Percentiles rank a stretch among this genome's conserved stretches.
These are phyloP conservation scores for Pseudoscleropodium purum DNA, from an alignment of 225 moss, liverwort and hornwort genomes.

Conservation along the genomic window DNA sequence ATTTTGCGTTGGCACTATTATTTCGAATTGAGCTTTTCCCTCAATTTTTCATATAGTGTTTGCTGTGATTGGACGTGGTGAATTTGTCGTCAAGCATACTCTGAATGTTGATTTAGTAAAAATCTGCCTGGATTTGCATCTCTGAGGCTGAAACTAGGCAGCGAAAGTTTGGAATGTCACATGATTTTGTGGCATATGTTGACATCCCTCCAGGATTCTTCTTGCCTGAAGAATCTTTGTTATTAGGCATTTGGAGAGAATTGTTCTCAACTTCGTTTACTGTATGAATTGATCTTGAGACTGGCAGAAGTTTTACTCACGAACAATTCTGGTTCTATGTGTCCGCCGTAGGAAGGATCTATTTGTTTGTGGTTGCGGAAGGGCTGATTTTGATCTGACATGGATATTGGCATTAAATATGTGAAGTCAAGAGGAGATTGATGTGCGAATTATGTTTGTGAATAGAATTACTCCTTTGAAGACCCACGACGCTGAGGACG, in stretches of 20 bases:
- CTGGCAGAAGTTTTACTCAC: not conserved
- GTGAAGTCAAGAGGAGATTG: not conserved
- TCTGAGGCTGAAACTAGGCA: not conserved
- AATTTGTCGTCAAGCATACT: not conserved
- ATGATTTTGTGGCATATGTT: not conserved
- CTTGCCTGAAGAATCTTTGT: not conserved
- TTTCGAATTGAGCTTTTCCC: not conserved
- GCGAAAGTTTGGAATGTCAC: not conserved
- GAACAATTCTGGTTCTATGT: not conserved
- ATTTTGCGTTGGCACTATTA: not conserved
- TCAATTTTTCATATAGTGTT: not conserved
- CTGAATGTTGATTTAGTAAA: not conserved
- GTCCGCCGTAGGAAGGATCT: not conserved
- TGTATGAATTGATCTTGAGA: not conserved
- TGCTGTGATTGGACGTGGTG: not conserved
- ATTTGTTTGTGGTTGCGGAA: not conserved
- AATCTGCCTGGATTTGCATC: not conserved
- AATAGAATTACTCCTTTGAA: conserved; percentile 25
- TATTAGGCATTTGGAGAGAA: not conserved
- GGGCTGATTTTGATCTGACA: not conserved
- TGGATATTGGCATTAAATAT: not conserved
- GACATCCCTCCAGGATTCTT: not conserved
- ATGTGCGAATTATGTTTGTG: conserved; percentile 11
- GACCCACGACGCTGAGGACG: conserved; percentile 23
- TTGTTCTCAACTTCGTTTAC: not conserved